Evolutionary conservation across 2,329 filamentous ascomycete genomes (phyloP).

Genomic region (Domatiomyces catenatus): DNA sequence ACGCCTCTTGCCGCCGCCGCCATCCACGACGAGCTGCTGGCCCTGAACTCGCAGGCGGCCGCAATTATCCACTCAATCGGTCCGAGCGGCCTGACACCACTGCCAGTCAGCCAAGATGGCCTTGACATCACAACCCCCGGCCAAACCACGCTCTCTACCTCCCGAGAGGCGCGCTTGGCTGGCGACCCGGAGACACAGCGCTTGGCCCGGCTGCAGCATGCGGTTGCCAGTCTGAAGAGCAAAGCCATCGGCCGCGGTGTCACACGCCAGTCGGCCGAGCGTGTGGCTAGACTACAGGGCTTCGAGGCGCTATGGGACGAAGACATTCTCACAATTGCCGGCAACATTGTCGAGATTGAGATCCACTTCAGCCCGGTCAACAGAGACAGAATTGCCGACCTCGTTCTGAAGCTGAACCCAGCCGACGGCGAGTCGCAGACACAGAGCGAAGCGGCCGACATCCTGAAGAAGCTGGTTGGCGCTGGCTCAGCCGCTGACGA

Average conservation of each 20-base stretch:
- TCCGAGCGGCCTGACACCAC: constrained; percentile 12
- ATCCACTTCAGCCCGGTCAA: constrained; percentile 28
- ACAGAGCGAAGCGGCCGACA: constrained; percentile 28
- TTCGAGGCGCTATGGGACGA: constrained; percentile 34
- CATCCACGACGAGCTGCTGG: constrained; percentile 26
- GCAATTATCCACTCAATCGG: constrained; percentile 20
- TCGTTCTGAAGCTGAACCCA: constrained; percentile 28
- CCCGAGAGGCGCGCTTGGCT: constrained; percentile 23
- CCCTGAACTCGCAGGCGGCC: constrained; percentile 31
- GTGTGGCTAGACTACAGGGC: constrained; percentile 28
- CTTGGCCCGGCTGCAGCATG: constrained; percentile 26
- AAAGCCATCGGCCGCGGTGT: constrained; percentile 29
- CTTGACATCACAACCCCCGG: constrained; percentile 27
- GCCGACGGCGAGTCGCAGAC: constrained; percentile 24
- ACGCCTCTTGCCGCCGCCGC: constrained; percentile 27
- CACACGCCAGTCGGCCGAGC: constrained; percentile 29
- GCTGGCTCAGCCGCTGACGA: constrained; percentile 14
- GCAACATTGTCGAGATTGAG: constrained; percentile 31
- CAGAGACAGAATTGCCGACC: constrained; percentile 27
- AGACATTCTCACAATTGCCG: constrained; percentile 31
- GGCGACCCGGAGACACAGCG: constrained; percentile 30
- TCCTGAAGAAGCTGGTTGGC: constrained; percentile 25
- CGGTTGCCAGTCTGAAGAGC: constrained; percentile 26
- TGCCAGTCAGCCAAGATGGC: constrained; percentile 10
- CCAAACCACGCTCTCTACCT: constrained; percentile 24